Conservation (phyloP, 768 basidiomycete species). For the Mycena albidolilacea region DNA sequence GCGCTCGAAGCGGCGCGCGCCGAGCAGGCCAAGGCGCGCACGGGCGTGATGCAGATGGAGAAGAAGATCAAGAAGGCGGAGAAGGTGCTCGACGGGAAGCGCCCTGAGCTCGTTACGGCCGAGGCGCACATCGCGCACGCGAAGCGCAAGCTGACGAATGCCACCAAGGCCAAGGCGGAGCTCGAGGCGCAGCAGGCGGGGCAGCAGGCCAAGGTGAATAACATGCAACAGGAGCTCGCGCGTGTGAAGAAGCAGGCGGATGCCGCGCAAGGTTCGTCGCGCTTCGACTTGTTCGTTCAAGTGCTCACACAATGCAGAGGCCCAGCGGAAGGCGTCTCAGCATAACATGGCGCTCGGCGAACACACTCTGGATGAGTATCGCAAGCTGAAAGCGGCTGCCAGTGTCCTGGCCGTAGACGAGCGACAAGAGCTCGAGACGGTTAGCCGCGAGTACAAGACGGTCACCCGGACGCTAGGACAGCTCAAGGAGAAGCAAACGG, state of each 20-base stretch:
- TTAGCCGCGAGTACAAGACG: slow-evolving; percentile 88
- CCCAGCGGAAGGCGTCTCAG: slow-evolving; percentile 79
- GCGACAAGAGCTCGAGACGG: slow-evolving; percentile 86
- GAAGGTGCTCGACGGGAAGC: slow-evolving; percentile 90
- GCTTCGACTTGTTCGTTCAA: background rate
- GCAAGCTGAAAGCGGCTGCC: slow-evolving; percentile 82
- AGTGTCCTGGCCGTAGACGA: slow-evolving; percentile 88
- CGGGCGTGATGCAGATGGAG: slow-evolving; percentile 86
- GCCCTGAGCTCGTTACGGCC: slow-evolving; percentile 85
- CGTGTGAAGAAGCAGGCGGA: slow-evolving; percentile 79
- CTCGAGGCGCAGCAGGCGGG: slow-evolving; percentile 69
- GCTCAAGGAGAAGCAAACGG: slow-evolving; percentile 78
- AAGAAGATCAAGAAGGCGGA: slow-evolving; percentile 92
- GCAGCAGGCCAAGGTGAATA: slow-evolving; percentile 64
- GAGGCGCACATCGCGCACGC: slow-evolving; percentile 94
- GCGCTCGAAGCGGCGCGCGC: slow-evolving; percentile 81
- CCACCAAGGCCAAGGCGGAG: slow-evolving; percentile 72
- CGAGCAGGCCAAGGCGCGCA: slow-evolving; percentile 84
- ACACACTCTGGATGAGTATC: slow-evolving; percentile 91
- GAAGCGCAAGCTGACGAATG: slow-evolving; percentile 82
- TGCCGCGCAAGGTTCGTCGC: slow-evolving; percentile 80
- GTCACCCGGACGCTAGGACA: slow-evolving; percentile 73
- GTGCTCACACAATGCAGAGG: slow-evolving; percentile 62
- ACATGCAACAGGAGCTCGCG: slow-evolving; percentile 75
- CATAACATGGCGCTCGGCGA: slow-evolving; percentile 85